Evolutionary conservation across 2,329 filamentous ascomycete species (phyloP).

Genomic region (Amauroascus verrucosus): DNA sequence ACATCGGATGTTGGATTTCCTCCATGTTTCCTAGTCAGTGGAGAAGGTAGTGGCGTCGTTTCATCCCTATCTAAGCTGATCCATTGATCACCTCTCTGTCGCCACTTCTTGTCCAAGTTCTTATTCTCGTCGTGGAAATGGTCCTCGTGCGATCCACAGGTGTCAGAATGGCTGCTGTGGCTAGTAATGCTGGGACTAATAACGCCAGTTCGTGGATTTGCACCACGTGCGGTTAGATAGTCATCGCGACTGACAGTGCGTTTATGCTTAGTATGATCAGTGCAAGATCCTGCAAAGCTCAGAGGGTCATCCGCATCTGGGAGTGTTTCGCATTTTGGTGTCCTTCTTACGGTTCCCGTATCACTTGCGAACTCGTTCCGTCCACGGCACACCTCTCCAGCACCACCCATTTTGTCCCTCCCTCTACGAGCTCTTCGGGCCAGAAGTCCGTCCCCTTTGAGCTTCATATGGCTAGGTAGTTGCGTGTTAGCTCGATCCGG

Average conservation of each 20-base stretch:
- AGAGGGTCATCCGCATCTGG: neutral
- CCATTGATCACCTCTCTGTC: constrained; percentile 29
- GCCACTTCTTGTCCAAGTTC: constrained; percentile 23
- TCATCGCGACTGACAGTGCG: constrained; percentile 25
- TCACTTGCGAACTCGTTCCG: constrained; percentile 12
- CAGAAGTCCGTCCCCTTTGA: neutral
- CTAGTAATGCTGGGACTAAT: constrained; percentile 28
- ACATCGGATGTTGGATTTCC: neutral
- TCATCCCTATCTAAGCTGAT: constrained; percentile 25
- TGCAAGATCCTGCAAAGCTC: neutral
- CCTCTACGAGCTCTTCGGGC: neutral
- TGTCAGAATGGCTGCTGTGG: constrained; percentile 18
- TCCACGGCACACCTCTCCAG: constrained; percentile 11
- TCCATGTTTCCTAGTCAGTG: constrained; percentile 5
- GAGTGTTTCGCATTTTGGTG: neutral
- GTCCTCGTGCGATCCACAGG: constrained; percentile 16
- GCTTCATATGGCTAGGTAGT: neutral
- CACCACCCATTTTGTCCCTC: constrained; percentile 14
- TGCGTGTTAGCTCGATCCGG: neutral
- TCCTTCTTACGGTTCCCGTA: constrained; percentile 15
- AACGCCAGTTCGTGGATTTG: constrained; percentile 30
- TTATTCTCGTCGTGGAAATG: constrained; percentile 9
- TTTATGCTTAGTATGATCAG: constrained; percentile 1
- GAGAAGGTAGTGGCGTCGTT: constrained; percentile 17
- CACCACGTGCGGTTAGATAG: constrained; percentile 25